phyloP scores from a whole-genome alignment of 192 early-diverging fungal species.

The Coemansia erecta region DNA sequence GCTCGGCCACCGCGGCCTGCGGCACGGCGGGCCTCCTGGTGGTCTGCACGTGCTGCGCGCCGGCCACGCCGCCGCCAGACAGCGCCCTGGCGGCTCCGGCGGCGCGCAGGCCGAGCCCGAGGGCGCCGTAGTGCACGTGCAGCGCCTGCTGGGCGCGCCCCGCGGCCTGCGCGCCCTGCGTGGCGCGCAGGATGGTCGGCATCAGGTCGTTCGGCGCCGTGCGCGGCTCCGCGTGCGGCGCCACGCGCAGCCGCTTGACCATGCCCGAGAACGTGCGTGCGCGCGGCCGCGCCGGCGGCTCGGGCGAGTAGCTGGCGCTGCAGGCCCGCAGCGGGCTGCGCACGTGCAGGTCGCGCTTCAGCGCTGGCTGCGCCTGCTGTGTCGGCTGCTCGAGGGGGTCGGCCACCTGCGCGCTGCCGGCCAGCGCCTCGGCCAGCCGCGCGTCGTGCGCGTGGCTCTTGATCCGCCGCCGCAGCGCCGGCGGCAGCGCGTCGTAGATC shows the following conservation, averaged over 20 bases:
- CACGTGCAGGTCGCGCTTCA: conserved; percentile 39
- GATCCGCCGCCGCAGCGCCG: conserved; percentile 18
- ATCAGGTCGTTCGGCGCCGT: not conserved
- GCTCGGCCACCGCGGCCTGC: no score
- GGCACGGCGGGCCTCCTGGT: not conserved
- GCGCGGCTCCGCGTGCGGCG: conserved; percentile 15
- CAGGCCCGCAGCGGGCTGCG: not conserved
- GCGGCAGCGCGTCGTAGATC: conserved; percentile 35
- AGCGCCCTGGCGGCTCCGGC: not conserved
- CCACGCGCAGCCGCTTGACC: conserved; percentile 34
- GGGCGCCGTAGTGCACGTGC: not conserved
- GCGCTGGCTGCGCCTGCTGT: not conserved
- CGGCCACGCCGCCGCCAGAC: conserved; percentile 3
- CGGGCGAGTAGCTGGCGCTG: conserved; percentile 1
- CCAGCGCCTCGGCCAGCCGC: conserved; percentile 32
- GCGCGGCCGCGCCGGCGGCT: conserved; percentile 5
- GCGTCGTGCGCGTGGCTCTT: conserved; percentile 44
- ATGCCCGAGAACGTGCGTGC: conserved; percentile 38
- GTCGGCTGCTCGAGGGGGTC: conserved; percentile 18
- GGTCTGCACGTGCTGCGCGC: not conserved
- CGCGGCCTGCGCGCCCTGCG: not conserved
- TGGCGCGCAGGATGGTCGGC: conserved; percentile 10
- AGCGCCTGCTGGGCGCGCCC: not conserved
- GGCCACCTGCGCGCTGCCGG: conserved; percentile 19
- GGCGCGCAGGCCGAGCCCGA: conserved; percentile 13